Percentiles rank a stretch among this genome's conserved stretches.
phyloP scores from a whole-genome alignment of 805 yeast species.

The Metschnikowia sp. region DNA sequence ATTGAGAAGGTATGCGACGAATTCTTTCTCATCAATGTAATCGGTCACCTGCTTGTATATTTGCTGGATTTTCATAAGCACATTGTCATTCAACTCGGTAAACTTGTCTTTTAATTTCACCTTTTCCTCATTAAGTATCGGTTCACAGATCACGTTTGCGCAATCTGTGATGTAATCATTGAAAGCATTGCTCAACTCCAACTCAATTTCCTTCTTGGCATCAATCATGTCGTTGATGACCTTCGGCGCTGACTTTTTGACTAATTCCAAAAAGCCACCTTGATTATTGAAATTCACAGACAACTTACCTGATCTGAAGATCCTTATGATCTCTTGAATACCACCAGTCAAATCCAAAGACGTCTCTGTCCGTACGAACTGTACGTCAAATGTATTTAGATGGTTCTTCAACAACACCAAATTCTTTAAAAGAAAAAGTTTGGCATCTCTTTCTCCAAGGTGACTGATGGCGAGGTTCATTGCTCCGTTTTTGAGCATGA shows the following conservation, averaged over 20 bases:
- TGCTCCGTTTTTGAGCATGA: constrained; percentile 53
- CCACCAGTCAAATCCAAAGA: constrained; percentile 78
- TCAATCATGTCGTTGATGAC: constrained; percentile 82
- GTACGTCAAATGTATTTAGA: constrained; percentile 74
- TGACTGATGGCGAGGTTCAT: constrained; percentile 42
- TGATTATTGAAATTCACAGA: constrained; percentile 33
- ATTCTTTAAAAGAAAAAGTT: constrained; percentile 68
- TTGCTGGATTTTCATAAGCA: constrained; percentile 55
- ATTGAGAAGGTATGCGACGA: constrained; percentile 28
- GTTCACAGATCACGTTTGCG: constrained; percentile 44
- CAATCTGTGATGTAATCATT: constrained; percentile 60
- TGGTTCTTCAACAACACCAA: constrained; percentile 67
- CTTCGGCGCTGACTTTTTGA: constrained; percentile 69
- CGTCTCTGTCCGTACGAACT: constrained; percentile 65
- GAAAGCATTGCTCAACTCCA: constrained; percentile 67
- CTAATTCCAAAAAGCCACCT: constrained; percentile 46
- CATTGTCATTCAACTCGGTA: constrained; percentile 43
- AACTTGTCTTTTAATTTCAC: constrained; percentile 27
- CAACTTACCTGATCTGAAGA: constrained; percentile 42
- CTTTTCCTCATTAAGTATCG: constrained; percentile 23
- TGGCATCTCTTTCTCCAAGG: constrained; percentile 54
- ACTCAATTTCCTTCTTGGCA: constrained; percentile 66
- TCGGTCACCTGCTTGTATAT: constrained; percentile 47
- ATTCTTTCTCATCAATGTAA: constrained; percentile 56
- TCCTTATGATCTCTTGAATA: constrained; percentile 43